Evolutionary conservation across 2,329 filamentous ascomycete species (phyloP), one percentile per base, ranked within the genome.

Genomic region (Ceratocystis albifundus): DNA sequence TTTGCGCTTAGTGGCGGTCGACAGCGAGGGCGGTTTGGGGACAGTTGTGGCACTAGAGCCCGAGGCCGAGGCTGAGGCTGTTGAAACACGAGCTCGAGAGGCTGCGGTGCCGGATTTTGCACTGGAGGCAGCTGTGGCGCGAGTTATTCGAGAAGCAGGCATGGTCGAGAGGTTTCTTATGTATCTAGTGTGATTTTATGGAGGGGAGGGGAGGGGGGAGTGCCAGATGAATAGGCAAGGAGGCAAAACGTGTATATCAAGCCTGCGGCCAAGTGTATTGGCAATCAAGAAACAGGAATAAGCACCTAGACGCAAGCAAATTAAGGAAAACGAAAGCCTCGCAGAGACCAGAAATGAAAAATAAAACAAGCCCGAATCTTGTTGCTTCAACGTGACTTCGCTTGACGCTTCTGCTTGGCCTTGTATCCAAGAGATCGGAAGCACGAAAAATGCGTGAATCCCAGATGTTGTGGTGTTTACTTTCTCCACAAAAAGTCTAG

Each of bases 61-160:
- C n/a, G 65, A 55, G 28, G 46, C n/a, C 30, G 63, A 64, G 41
- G 66, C 44, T 53, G 67, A 65, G 61, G 66, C 50, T 68, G 12
- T 71, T 70, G 28, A 45, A 5, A 77, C 74, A 71, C 77, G 82
- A 55, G 80, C 76, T 71, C 78, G 80, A 41, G 80, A 76, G 15
- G 79, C 76, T 66, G 80, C 76, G 70, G 80, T 80, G 68, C 79
- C 75, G 69, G 80, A 76, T 68, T 75, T 80, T 67, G 78, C 76
- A 17, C 61, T 66, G 15, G 67, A 68, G 4, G 67, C 61, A 30
- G 72, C 67, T 20, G 73, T 71, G 22, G 55, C 44, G 55, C 67
- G 64, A 8, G 64, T 48, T 28, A 32, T 63, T 63, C 61, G 36
- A 22, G 61, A 48, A 28, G 20, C 4, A 10, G 61, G 61, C 61